Conservation (phyloP, 1,284 basidiomycete genomes). For the Meira nashicola region DNA sequence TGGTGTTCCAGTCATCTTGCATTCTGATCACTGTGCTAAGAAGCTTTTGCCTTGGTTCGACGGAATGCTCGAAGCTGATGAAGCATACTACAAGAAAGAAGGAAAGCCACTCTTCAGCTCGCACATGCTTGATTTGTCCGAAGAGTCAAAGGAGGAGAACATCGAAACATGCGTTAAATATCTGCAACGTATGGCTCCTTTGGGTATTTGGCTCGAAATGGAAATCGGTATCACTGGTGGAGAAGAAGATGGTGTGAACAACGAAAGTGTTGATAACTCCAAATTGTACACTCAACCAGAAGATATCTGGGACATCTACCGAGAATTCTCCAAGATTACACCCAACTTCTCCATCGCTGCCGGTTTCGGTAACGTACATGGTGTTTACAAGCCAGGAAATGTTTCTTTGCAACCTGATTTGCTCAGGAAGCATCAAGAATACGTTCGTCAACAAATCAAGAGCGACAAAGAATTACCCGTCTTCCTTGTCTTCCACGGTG, state of each 20-base stretch:
- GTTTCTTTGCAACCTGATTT: conserved; percentile 87
- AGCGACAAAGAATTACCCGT: conserved; percentile 61
- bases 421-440: conserved; percentile 83
- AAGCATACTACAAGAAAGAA: conserved; percentile 83
- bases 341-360: conserved; percentile 96
- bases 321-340: conserved; percentile 74
- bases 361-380: conserved; percentile 91
- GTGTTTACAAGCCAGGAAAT: conserved; percentile 54
- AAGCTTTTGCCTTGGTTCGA: conserved; percentile 99
- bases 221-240: conserved; percentile 99
- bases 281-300: conserved; percentile 95
- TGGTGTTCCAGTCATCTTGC: conserved; percentile 78
- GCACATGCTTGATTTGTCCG: conserved; percentile 99
- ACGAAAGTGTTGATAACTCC: conserved; percentile 80
- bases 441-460: conserved; percentile 69
- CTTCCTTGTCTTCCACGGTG: conserved; percentile 99
- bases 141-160: conserved; percentile 96
- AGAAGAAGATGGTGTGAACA: conserved; percentile 89
- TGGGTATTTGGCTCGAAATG: conserved; percentile 92
- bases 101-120: conserved; percentile 89
- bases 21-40: conserved; percentile 98
- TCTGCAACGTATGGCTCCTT: conserved; percentile 87
- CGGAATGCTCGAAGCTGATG: conserved; percentile 95
- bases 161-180: conserved; percentile 90
- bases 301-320: conserved; percentile 82